Conservation (phyloP, 441 rosid genomes). For the Jatropha multifida region DNA sequence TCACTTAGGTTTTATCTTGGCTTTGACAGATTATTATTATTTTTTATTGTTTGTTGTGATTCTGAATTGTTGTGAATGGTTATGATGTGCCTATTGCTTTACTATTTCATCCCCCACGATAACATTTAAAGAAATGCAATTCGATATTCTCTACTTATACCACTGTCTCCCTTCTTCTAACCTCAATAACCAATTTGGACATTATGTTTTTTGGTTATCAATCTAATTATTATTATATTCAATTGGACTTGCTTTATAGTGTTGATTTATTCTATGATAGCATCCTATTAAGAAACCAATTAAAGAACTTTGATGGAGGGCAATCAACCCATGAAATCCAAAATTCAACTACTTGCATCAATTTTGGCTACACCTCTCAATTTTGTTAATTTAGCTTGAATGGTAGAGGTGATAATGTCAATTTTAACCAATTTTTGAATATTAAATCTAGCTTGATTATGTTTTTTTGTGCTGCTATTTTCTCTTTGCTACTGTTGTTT, state of each 20-base stretch:
- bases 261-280: too few relatives aligned
- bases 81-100: neutral
- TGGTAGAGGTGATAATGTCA: neutral
- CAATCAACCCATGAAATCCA: neutral
- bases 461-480: neutral
- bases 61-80: neutral
- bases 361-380: neutral
- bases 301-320: neutral
- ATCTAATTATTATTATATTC: neutral
- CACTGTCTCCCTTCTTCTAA: neutral
- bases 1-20: neutral
- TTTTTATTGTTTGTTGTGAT: neutral
- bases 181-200: neutral
- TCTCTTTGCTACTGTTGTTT: neutral
- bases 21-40: neutral
- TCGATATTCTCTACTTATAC: neutral
- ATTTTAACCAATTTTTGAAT: neutral
- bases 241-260: neutral
- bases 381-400: neutral
- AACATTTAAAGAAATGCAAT: neutral
- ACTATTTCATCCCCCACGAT: neutral
- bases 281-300: neutral
- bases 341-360: neutral
- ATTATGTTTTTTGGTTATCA: neutral
- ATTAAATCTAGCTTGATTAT: neutral